Percentiles rank a stretch among this genome's conserved stretches.
Conservation (phyloP, 2,329 filamentous ascomycete genomes). For the Aspergillus unguis region DNA sequence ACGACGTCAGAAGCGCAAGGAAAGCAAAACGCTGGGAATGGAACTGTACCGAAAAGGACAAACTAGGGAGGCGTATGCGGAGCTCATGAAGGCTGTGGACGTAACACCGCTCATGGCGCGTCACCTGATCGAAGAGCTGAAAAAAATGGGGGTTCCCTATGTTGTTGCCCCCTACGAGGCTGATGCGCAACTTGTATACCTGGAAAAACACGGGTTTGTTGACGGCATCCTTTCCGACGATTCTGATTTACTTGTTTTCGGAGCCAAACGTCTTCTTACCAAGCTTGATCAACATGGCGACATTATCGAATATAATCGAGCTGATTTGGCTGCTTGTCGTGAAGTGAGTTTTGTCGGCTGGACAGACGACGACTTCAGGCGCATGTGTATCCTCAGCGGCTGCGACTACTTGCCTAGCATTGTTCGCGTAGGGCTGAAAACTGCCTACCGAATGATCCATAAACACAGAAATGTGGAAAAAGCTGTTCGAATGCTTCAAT, state of each 20-base stretch:
- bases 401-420: conserved; percentile 93
- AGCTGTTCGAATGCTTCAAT: conserved; percentile 76
- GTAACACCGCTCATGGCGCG: conserved; percentile 95
- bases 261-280: conserved; percentile 82
- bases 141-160: conserved; percentile 73
- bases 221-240: conserved; percentile 91
- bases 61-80: conserved; percentile 71
- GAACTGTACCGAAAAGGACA: conserved; percentile 81
- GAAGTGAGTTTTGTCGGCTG: conserved; percentile 88
- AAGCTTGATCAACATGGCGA: conserved; percentile 94
- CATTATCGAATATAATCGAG: conserved; percentile 85
- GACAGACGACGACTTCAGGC: conserved; percentile 85
- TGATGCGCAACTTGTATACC: conserved; percentile 91
- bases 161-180: conserved; percentile 96
- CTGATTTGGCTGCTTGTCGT: conserved; percentile 81
- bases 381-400: conserved; percentile 94
- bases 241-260: conserved; percentile 93
- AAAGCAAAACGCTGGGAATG: conserved; percentile 70
- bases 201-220: conserved; percentile 81
- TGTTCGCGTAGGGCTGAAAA: conserved; percentile 84
- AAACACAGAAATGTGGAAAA: conserved; percentile 86
- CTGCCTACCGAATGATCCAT: conserved; percentile 82
- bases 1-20: conserved; percentile 69
- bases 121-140: conserved; percentile 85
- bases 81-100: conserved; percentile 93